Percentiles rank a stretch among this genome's conserved stretches.
These are phyloP conservation scores for Berberis vulgaris DNA, from an alignment of 164 flowering plant species.

Conservation along the genomic window DNA sequence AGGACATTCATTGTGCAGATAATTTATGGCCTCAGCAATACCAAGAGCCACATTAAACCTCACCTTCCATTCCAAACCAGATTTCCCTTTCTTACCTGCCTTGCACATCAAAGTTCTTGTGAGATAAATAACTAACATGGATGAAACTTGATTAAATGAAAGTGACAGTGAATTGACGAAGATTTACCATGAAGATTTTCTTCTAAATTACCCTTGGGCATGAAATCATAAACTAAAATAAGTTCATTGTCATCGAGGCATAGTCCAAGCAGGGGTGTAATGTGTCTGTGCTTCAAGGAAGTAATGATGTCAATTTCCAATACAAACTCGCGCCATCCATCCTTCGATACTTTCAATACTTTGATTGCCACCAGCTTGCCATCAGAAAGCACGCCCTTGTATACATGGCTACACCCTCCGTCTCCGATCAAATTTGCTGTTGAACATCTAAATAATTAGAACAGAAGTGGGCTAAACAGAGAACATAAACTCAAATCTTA, in stretches of 20 bases:
- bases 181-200: conserved; percentile 58
- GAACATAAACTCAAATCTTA: background rate
- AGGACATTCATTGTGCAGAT: conserved; percentile 57
- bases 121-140: background rate
- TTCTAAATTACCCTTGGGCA: conserved; percentile 69
- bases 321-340: conserved; percentile 55
- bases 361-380: conserved; percentile 75
- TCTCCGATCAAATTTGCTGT: conserved; percentile 76
- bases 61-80: conserved; percentile 55
- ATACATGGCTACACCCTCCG: conserved; percentile 76
- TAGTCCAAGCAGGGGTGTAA: conserved; percentile 57
- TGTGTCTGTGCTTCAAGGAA: conserved; percentile 50
- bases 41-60: conserved; percentile 63
- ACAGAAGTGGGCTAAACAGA: background rate
- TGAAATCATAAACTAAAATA: conserved; percentile 62
- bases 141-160: background rate
- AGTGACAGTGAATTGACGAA: conserved; percentile 1
- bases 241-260: conserved; percentile 51
- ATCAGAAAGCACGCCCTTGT: conserved; percentile 62
- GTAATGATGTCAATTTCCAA: conserved; percentile 68
- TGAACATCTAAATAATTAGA: background rate
- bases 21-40: conserved; percentile 71
- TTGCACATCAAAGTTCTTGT: background rate
- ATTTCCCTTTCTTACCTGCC: conserved; percentile 26
- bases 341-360: conserved; percentile 47